These are phyloP conservation scores for Entomortierella parvispora DNA, from an alignment of 192 early-diverging fungal species.

Conservation along the genomic window DNA sequence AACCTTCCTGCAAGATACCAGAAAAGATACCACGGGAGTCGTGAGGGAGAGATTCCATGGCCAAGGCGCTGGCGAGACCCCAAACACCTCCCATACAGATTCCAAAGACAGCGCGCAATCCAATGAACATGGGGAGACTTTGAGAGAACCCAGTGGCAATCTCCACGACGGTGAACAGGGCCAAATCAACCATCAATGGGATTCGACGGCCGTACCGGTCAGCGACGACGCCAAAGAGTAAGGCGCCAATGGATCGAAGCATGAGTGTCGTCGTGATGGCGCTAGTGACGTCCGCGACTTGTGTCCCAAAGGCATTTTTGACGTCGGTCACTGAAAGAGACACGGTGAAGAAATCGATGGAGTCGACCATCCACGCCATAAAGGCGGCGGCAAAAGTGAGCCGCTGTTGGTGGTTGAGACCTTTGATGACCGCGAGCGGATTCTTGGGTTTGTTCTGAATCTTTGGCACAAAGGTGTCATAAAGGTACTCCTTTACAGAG, in stretches of 20 bases:
- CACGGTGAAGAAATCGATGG: slow-evolving; percentile 77
- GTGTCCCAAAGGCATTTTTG: slow-evolving; percentile 63
- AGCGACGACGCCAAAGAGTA: slow-evolving; percentile 75
- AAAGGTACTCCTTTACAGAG: background rate
- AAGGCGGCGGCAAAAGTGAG: slow-evolving; percentile 51
- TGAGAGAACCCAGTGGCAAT: slow-evolving; percentile 72
- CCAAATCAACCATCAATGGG: slow-evolving; percentile 74
- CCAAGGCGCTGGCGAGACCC: slow-evolving; percentile 78
- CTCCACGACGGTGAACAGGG: slow-evolving; percentile 69
- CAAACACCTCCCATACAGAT: slow-evolving; percentile 80
- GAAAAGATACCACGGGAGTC: slow-evolving; percentile 78
- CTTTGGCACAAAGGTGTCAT: slow-evolving; percentile 2
- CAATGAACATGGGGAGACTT: slow-evolving; percentile 70
- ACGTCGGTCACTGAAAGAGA: slow-evolving; percentile 65
- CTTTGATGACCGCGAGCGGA: background rate
- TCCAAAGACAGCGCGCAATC: slow-evolving; percentile 69
- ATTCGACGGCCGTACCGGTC: slow-evolving; percentile 75
- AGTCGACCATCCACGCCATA: slow-evolving; percentile 79
- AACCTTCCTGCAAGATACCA: slow-evolving; percentile 80
- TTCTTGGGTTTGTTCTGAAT: background rate
- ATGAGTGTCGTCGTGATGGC: slow-evolving; percentile 77
- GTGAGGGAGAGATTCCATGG: slow-evolving; percentile 75
- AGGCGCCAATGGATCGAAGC: slow-evolving; percentile 76
- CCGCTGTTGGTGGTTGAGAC: slow-evolving; percentile 3
- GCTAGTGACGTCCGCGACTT: slow-evolving; percentile 65